A percentile compares a stretch with the other conserved stretches of the same genome.
phyloP scores from a whole-genome alignment of 257 asterid species.

The Forsythia viridissima region DNA sequence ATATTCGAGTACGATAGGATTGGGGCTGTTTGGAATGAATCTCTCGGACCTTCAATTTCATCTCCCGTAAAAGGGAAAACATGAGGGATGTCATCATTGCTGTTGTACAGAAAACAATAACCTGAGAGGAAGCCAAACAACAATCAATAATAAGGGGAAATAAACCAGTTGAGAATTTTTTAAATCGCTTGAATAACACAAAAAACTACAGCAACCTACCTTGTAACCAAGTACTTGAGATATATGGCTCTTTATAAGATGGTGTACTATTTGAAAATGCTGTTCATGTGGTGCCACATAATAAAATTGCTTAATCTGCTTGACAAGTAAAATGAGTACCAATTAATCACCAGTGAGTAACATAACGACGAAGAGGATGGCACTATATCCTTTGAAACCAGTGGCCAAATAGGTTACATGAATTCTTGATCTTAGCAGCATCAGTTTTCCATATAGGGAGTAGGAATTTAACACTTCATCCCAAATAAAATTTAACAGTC shows the following conservation, averaged over 20 bases:
- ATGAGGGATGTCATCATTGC: slow-evolving; percentile 82
- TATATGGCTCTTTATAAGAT: slow-evolving; percentile 67
- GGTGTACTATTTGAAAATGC: slow-evolving; percentile 67
- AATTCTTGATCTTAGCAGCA: background rate
- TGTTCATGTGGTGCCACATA: slow-evolving; percentile 73
- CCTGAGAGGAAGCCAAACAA: slow-evolving; percentile 45
- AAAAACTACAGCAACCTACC: slow-evolving; percentile 39
- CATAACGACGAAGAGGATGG: background rate
- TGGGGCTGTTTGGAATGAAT: slow-evolving; percentile 81
- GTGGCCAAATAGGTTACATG: background rate
- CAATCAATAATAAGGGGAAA: slow-evolving; percentile 13
- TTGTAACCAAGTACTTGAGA: slow-evolving; percentile 75
- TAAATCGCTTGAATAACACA: background rate
- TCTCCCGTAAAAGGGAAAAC: slow-evolving; percentile 73
- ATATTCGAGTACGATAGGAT: slow-evolving; percentile 68
- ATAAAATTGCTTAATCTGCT: slow-evolving; percentile 81
- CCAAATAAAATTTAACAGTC: background rate
- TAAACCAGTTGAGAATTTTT: background rate
- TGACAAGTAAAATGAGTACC: slow-evolving; percentile 24
- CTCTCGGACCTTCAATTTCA: slow-evolving; percentile 80
- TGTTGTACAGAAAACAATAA: slow-evolving; percentile 81
- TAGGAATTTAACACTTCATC: background rate
- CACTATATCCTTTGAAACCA: background rate
- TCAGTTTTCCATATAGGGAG: background rate
- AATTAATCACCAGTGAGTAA: background rate